These are phyloP conservation scores for Tulasnella calospora DNA, from an alignment of 768 basidiomycete genomes.

Conservation along the genomic window DNA sequence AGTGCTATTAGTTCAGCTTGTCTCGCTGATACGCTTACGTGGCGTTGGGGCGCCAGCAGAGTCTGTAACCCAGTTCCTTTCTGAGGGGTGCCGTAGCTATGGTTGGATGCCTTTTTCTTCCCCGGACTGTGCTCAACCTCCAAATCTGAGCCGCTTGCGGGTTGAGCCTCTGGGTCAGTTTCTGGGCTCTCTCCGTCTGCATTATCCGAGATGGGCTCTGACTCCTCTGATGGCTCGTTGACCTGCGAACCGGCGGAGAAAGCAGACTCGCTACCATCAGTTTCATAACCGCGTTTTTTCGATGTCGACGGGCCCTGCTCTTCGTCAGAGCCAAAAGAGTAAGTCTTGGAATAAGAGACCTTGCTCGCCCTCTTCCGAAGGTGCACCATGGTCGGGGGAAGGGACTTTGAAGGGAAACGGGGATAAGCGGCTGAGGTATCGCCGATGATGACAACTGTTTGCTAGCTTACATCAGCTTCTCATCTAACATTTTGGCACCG, in stretches of 20 bases:
- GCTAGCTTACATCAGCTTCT: not conserved
- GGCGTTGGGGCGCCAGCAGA: not conserved
- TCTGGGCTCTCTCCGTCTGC: not conserved
- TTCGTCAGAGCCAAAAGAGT: not conserved
- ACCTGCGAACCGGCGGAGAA: slow-evolving; percentile 22
- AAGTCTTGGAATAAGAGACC: slow-evolving; percentile 19
- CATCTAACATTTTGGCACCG: slow-evolving; percentile 13
- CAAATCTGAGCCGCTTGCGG: not conserved
- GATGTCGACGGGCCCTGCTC: slow-evolving; percentile 1
- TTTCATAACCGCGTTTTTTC: slow-evolving; percentile 2
- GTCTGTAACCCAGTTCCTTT: not conserved
- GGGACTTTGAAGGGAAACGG: not conserved
- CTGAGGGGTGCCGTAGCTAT: not conserved
- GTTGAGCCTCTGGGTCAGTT: not conserved
- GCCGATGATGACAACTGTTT: not conserved
- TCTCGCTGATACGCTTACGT: not conserved
- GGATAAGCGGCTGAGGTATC: not conserved
- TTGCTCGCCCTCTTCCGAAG: slow-evolving; percentile 18
- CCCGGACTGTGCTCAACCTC: slow-evolving; percentile 4
- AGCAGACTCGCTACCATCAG: slow-evolving; percentile 15
- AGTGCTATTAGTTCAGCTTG: not conserved
- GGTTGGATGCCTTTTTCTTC: not conserved
- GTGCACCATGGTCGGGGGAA: slow-evolving; percentile 22
- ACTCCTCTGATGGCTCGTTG: slow-evolving; percentile 10
- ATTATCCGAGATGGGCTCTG: not conserved